Evolutionary conservation across 345 rosid species (phyloP).

Genomic region (Eucalyptus microcorys): DNA sequence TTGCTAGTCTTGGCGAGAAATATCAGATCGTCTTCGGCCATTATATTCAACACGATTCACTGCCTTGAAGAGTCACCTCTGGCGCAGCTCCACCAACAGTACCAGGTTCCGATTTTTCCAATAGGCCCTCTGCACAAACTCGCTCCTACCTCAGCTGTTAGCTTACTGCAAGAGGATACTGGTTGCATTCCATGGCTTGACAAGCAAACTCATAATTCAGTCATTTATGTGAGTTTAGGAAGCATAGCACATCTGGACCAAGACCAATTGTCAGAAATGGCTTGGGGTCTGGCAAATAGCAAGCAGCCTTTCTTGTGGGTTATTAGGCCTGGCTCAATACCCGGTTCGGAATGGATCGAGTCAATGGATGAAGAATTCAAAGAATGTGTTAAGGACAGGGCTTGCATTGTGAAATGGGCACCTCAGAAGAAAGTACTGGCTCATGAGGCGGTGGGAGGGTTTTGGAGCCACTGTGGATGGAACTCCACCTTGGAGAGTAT

Average conservation of each 20-base stretch:
- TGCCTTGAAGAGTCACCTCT: not conserved
- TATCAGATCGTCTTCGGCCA: not conserved
- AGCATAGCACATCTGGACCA: not conserved
- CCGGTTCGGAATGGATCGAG: not conserved
- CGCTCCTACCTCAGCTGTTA: not conserved
- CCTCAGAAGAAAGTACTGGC: slow-evolving; percentile 24
- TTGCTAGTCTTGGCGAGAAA: not conserved
- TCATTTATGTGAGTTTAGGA: slow-evolving; percentile 8
- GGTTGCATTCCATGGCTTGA: slow-evolving; percentile 12
- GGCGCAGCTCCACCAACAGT: not conserved
- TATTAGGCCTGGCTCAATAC: not conserved
- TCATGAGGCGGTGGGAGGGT: slow-evolving; percentile 20
- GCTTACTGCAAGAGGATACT: slow-evolving; percentile 8
- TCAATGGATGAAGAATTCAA: not conserved
- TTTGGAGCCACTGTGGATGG: slow-evolving; percentile 46
- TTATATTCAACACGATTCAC: not conserved
- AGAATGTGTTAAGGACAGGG: slow-evolving; percentile 8
- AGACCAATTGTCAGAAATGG: slow-evolving; percentile 5
- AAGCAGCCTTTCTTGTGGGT: slow-evolving; percentile 17
- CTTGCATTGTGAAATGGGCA: slow-evolving; percentile 35
- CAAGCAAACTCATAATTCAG: slow-evolving; percentile 5
- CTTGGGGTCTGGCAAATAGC: slow-evolving; percentile 11
- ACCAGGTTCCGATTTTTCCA: not conserved
- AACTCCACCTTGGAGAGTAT: slow-evolving; percentile 38
- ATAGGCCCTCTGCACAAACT: not conserved